Evolutionary conservation across 306 rosid species (phyloP).

Genomic region (Lablab purpureus): DNA sequence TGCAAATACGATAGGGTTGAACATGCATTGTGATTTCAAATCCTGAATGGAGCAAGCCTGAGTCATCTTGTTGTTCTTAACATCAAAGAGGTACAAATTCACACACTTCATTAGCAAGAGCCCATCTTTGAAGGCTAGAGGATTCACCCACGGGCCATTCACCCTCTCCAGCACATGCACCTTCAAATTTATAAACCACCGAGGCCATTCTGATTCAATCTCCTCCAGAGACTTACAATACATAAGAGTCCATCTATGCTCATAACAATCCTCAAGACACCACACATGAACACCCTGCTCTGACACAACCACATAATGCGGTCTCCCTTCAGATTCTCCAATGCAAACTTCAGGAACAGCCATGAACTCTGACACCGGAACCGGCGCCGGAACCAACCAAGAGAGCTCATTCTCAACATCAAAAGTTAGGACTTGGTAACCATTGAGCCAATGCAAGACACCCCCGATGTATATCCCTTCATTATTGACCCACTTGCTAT

Average conservation of each 20-base stretch:
- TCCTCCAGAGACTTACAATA: slow-evolving; percentile 49
- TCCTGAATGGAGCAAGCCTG: slow-evolving; percentile 48
- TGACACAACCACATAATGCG: slow-evolving; percentile 59
- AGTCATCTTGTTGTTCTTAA: slow-evolving; percentile 42
- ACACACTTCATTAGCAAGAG: slow-evolving; percentile 51
- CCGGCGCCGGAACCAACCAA: slow-evolving; percentile 57
- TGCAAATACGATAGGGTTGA: slow-evolving; percentile 55
- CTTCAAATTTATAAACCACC: slow-evolving; percentile 48
- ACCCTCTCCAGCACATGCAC: slow-evolving; percentile 36
- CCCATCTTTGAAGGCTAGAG: slow-evolving; percentile 63
- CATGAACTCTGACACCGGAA: slow-evolving; percentile 47
- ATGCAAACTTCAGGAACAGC: slow-evolving; percentile 58
- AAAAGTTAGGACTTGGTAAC: slow-evolving; percentile 57
- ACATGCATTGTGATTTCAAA: slow-evolving; percentile 49
- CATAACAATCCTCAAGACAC: slow-evolving; percentile 67
- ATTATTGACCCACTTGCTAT: slow-evolving; percentile 46
- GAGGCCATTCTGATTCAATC: slow-evolving; percentile 58
- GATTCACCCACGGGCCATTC: slow-evolving; percentile 61
- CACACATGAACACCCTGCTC: slow-evolving; percentile 69
- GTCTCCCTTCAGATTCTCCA: slow-evolving; percentile 62
- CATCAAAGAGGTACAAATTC: slow-evolving; percentile 51
- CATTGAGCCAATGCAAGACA: slow-evolving; percentile 64
- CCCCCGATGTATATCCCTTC: slow-evolving; percentile 54
- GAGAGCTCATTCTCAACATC: slow-evolving; percentile 60
- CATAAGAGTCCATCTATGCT: slow-evolving; percentile 56